Conservation (phyloP, 495 filamentous ascomycete species). For the Talaromyces adpressus region DNA sequence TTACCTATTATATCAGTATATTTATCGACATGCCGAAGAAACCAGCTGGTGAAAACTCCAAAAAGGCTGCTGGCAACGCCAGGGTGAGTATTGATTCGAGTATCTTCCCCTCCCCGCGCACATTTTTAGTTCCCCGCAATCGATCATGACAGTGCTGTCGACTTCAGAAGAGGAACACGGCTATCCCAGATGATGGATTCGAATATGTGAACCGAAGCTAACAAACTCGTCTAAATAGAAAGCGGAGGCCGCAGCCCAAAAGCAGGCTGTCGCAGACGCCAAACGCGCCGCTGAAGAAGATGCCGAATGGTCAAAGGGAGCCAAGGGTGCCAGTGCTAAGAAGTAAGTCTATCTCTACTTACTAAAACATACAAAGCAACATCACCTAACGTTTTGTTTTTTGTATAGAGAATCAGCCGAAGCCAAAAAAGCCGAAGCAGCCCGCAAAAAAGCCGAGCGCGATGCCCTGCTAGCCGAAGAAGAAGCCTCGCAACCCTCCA, state of each 20-base stretch:
- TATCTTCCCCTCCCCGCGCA: not conserved
- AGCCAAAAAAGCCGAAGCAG: constrained; percentile 76
- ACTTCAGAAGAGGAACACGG: not conserved
- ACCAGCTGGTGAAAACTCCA: constrained; percentile 63
- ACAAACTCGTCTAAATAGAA: constrained; percentile 49
- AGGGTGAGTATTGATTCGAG: constrained; percentile 28
- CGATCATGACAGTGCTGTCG: not conserved
- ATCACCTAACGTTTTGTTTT: not conserved
- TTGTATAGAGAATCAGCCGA: constrained; percentile 68
- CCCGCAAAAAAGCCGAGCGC: constrained; percentile 81
- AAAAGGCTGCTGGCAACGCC: constrained; percentile 87
- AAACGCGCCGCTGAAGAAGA: constrained; percentile 64
- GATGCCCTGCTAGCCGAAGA: constrained; percentile 80
- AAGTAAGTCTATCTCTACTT: constrained; percentile 51
- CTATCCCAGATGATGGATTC: not conserved
- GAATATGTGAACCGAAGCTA: not conserved
- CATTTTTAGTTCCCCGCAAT: not conserved
- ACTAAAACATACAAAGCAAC: not conserved
- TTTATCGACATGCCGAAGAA: constrained; percentile 53
- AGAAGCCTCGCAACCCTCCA: constrained; percentile 56
- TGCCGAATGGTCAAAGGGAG: constrained; percentile 74
- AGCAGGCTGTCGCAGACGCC: constrained; percentile 62
- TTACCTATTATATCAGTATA: not conserved
- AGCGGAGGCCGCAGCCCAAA: constrained; percentile 75
- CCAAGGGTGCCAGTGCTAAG: constrained; percentile 72